Evolutionary conservation across 2,329 filamentous ascomycete genomes (phyloP), one percentile per base, ranked within the genome.

Genomic region (Verticillium klebahnii): DNA sequence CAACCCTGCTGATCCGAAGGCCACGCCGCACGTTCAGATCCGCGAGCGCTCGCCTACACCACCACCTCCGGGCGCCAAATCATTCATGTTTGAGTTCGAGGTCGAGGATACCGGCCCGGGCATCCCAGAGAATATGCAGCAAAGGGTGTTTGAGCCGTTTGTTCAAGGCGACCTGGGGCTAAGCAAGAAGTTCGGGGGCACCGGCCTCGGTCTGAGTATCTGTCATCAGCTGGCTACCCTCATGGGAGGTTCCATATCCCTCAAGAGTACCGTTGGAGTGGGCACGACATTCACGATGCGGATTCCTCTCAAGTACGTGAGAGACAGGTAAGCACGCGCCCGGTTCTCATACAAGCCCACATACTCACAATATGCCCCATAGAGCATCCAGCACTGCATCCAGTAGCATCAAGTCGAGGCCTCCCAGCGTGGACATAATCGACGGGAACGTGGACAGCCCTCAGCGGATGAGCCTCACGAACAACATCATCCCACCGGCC

Each of bases 141-240:
- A 91, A 61, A 89, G 89, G 67, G 92, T 97, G 11, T 97, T 97
- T 71, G 93, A 97, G 73, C 93, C 93, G 0, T 97, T 97, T 70
- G 91, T 97, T 0, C 93, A 97, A 74, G 93, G 91, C n/a, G 93
- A 97, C 71, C 78, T 95, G 1, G 91, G 92, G 1, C 77, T 97
- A 17, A 96, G 90, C 78, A 96, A 92, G 74, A 95, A 95, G 70
- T 96, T 89, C 71, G 92, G 92, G 19, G 93, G 93, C 17, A 97
- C 93, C 1, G 93, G 93, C 4, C 79, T 97, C 1, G 93, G 93
- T 1, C 75, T 97, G 60, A 94, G 90, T 70, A 97, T 97, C 69
- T 96, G 92, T 75, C 89, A 91, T 23, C 93, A 97, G 72, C 79
- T 97, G 40, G 91, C 92, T 3, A 86, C 81, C 17, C 78, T 97